These are phyloP conservation scores for Trametes meyenii DNA, from an alignment of 768 basidiomycete genomes.

Conservation along the genomic window DNA sequence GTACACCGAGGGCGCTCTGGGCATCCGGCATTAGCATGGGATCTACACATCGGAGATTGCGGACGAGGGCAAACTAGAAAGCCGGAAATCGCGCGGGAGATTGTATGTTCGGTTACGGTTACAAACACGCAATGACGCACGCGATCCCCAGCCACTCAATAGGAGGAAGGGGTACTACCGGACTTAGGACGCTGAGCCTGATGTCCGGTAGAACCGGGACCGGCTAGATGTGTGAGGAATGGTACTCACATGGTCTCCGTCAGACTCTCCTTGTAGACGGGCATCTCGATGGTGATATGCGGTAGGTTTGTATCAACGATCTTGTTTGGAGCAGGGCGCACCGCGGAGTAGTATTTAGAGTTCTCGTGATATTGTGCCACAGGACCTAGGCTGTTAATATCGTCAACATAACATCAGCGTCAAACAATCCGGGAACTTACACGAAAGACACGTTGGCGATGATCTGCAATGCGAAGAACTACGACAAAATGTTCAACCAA, in stretches of 20 bases:
- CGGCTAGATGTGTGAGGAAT: too few relatives aligned
- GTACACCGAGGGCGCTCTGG: constrained; percentile 70
- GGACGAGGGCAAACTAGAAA: too few relatives aligned
- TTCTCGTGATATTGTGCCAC: constrained; percentile 87
- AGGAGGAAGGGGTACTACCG: too few relatives aligned
- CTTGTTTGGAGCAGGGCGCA: constrained; percentile 60
- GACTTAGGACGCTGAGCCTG: too few relatives aligned
- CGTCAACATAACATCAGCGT: neutral
- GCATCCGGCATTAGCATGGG: too few relatives aligned
- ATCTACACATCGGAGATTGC: too few relatives aligned
- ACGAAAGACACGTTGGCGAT: constrained; percentile 65
- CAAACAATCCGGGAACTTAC: constrained; percentile 41
- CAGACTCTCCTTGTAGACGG: constrained; percentile 86
- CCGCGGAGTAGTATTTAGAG: constrained; percentile 79
- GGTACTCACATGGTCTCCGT: constrained; percentile 83
- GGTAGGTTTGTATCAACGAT: constrained; percentile 67
- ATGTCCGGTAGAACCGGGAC: too few relatives aligned
- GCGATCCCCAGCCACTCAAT: too few relatives aligned
- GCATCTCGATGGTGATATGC: constrained; percentile 80
- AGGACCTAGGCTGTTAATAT: constrained; percentile 63
- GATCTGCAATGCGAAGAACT: constrained; percentile 80
- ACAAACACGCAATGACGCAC: too few relatives aligned
- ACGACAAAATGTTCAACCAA: neutral
- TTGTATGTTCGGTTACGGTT: too few relatives aligned
- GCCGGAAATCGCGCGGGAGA: too few relatives aligned